These are phyloP conservation scores for Diplotaxis tenuifolia DNA, from an alignment of 345 rosid species.

Conservation along the genomic window DNA sequence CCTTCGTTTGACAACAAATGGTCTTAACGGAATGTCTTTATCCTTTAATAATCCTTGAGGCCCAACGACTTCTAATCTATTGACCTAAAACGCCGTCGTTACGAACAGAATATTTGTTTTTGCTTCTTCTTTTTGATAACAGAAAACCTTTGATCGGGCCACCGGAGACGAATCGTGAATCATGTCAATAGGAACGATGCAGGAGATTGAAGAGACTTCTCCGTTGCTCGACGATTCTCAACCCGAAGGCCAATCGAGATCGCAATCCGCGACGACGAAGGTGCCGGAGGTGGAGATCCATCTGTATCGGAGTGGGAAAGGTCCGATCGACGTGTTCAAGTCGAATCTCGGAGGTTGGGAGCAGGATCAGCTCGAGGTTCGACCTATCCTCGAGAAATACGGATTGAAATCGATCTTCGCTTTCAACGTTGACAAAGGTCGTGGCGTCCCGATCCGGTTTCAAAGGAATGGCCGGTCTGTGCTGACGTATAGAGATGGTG, in stretches of 20 bases:
- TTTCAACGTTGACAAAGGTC: conserved; percentile 63
- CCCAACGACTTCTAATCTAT: not conserved
- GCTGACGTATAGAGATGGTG: conserved; percentile 66
- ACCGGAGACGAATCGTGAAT: conserved; percentile 17
- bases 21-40: no score
- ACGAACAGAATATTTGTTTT: not conserved
- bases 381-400: conserved; percentile 66
- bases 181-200: conserved; percentile 32
- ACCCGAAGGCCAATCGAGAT: conserved; percentile 9
- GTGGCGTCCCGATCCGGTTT: conserved; percentile 78
- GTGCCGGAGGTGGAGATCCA: conserved; percentile 84
- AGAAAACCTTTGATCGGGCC: not conserved
- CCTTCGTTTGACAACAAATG: not conserved
- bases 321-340: conserved; percentile 86
- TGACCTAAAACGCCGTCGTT: not conserved
- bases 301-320: conserved; percentile 62
- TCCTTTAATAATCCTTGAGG: no score
- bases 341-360: conserved; percentile 75
- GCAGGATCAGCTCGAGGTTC: conserved; percentile 86
- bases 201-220: conserved; percentile 51
- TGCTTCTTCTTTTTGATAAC: not conserved
- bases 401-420: conserved; percentile 75
- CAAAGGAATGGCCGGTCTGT: conserved; percentile 82
- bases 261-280: conserved; percentile 42
- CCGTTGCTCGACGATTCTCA: conserved; percentile 25